Evolutionary conservation across 1,139 yeast genomes (phyloP), one percentile per base, ranked within the genome.

Genomic region (Suhomyces atakaporum): DNA sequence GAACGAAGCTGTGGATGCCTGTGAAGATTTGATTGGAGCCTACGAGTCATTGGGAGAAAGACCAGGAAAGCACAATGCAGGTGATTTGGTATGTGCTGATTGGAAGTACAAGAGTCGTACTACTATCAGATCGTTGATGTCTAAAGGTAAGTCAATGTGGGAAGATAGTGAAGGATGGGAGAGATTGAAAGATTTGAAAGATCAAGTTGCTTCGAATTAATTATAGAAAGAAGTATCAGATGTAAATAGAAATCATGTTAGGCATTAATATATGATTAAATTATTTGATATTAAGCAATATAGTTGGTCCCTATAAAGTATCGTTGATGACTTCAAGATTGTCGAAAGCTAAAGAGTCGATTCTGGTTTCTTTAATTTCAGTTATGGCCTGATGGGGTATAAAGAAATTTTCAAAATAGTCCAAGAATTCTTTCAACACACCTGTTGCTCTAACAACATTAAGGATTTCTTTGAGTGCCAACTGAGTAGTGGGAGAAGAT

Each of bases 81-180:
- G 83, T 2, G 89, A 85, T 50, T 54, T 84, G 11, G 96, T 92
- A 5, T 89, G 96, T 58, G 78, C 81, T 50, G 96, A 89, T 55
- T 90, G 97, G 97, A 84, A 78, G 53, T 87, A 84, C 62, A 89
- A 89, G 57, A 82, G 95, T 2, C 74, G 81, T 45, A 75, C 85
- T 8, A 69, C 87, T 0, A 73, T 89, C 11, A 73, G 95, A 50
- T 75, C 88, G 1, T 66, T 89, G 46, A 74, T 85, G 77, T 83
- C 94, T 16, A 84, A 83, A 53, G 96, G 96, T 11, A 84, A 77
- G 51, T 68, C 72, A 21, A 75, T 73, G 53, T 88, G 95, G 96
- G 90, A 86, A 52, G 90, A 77, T 46, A 71, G 85, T 2, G 81
- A 76, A 23, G 95, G 89, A 2, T 89, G 94, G 88, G 78, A 80